Conservation (phyloP, 2,329 filamentous ascomycete genomes). For the Paecilomyces sp. region DNA sequence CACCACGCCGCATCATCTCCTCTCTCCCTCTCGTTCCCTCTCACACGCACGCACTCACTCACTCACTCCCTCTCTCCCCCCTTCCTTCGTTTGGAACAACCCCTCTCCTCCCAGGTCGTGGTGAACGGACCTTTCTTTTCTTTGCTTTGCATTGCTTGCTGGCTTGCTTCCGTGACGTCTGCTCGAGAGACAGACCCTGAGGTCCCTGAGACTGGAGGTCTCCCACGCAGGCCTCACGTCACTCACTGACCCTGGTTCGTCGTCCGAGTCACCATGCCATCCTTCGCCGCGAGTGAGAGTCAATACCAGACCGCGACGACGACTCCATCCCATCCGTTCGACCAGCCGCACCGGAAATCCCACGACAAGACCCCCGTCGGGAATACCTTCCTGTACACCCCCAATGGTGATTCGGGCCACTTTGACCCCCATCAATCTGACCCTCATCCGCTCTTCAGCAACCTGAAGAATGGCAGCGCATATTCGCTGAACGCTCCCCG, state of each 20-base stretch:
- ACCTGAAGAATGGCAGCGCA: constrained; percentile 48
- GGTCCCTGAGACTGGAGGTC: constrained; percentile 1
- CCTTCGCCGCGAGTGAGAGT: constrained; percentile 26
- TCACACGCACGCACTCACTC: too few species aligned
- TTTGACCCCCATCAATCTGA: constrained; percentile 32
- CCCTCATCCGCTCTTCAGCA: constrained; percentile 25
- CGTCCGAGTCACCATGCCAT: constrained; percentile 26
- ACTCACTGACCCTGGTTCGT: constrained; percentile 10
- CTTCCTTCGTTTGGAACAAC: neutral
- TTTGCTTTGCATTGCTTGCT: too few species aligned
- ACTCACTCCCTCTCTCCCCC: neutral
- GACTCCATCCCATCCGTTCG: constrained; percentile 30
- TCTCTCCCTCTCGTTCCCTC: too few species aligned
- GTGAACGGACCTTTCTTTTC: too few species aligned
- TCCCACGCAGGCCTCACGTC: constrained; percentile 25
- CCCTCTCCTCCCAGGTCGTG: neutral
- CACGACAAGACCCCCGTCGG: constrained; percentile 37
- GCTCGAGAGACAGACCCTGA: neutral
- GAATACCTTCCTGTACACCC: constrained; percentile 41
- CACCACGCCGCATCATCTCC: constrained; percentile 2
- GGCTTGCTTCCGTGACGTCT: neutral
- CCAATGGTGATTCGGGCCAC: constrained; percentile 36
- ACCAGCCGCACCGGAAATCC: constrained; percentile 34
- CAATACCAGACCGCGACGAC: constrained; percentile 25
- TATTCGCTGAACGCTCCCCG: constrained; percentile 53